A percentile compares a stretch with the other conserved stretches of the same genome.
These are phyloP conservation scores for Stenocarpella maydis DNA, from an alignment of 2,329 filamentous ascomycete genomes.

Conservation along the genomic window DNA sequence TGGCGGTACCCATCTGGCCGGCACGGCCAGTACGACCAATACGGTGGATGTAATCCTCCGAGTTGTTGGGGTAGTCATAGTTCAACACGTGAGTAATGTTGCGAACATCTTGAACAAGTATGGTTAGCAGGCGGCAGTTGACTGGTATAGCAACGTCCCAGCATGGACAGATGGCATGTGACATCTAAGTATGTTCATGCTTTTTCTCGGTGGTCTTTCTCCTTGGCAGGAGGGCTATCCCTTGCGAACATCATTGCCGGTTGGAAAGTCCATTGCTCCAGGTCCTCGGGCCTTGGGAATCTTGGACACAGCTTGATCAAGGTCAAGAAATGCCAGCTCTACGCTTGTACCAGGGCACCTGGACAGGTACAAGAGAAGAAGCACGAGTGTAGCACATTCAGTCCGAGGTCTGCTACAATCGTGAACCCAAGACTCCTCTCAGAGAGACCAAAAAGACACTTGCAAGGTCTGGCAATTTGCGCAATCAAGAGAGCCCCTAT, in stretches of 20 bases:
- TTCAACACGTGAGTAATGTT: slow-evolving; percentile 99
- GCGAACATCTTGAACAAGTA: slow-evolving; percentile 91
- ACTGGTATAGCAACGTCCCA: slow-evolving; percentile 69
- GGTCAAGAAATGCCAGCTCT: slow-evolving; percentile 82
- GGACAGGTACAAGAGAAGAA: slow-evolving; percentile 76
- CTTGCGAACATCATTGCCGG: slow-evolving; percentile 62
- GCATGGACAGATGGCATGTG: slow-evolving; percentile 55
- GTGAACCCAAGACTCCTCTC: slow-evolving; percentile 88
- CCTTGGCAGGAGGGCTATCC: slow-evolving; percentile 67
- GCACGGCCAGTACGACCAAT: slow-evolving; percentile 96
- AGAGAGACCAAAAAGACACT: slow-evolving; percentile 81
- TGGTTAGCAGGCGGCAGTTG: slow-evolving; percentile 77
- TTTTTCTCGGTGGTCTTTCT: slow-evolving; percentile 59
- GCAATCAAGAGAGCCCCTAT: slow-evolving; percentile 86
- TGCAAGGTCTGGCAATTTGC: slow-evolving; percentile 86
- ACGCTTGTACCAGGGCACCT: slow-evolving; percentile 73
- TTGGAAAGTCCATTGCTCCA: slow-evolving; percentile 60
- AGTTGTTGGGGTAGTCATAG: slow-evolving; percentile 99
- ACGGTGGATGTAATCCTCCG: slow-evolving; percentile 98
- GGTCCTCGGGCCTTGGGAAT: slow-evolving; percentile 65
- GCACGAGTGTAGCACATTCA: slow-evolving; percentile 73
- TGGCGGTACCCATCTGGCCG: slow-evolving; percentile 93
- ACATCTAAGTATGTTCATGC: slow-evolving; percentile 60
- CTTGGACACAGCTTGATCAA: slow-evolving; percentile 74
- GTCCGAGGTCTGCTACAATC: slow-evolving; percentile 62